Evolutionary conservation across 2,329 filamentous ascomycete genomes (phyloP).

Genomic region (Fusarium sp.): DNA sequence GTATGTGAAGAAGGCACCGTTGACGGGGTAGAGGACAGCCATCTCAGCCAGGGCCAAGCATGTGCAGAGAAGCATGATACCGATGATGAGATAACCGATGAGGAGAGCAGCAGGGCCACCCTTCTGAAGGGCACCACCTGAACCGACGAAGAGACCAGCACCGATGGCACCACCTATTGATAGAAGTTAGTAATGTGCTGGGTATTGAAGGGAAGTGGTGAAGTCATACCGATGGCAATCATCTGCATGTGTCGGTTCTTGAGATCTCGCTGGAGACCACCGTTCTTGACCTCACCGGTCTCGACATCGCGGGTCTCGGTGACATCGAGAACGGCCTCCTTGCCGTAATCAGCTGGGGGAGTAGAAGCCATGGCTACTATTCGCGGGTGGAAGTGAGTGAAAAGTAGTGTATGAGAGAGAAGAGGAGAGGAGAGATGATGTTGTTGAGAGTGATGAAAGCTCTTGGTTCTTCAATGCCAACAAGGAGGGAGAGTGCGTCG

Average conservation of each 20-base stretch:
- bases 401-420: conserved; percentile 6
- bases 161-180: conserved; percentile 57
- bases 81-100: conserved; percentile 70
- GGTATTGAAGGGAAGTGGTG: not conserved
- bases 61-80: conserved; percentile 59
- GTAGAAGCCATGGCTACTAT: conserved; percentile 32
- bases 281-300: conserved; percentile 35
- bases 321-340: conserved; percentile 37
- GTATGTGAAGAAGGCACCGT: conserved; percentile 92
- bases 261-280: conserved; percentile 65
- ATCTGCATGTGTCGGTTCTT: conserved; percentile 92
- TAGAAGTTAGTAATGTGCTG: conserved; percentile 8
- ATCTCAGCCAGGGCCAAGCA: conserved; percentile 93
- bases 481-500: conserved; percentile 6
- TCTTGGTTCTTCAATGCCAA: conserved; percentile 32
- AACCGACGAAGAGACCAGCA: conserved; percentile 88
- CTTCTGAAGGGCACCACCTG: conserved; percentile 74
- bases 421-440: not conserved
- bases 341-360: conserved; percentile 35
- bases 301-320: conserved; percentile 32
- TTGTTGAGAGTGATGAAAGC: conserved; percentile 31
- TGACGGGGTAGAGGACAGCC: conserved; percentile 89
- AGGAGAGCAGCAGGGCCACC: conserved; percentile 85
- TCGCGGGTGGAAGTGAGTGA: not conserved
- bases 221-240: conserved; percentile 79